Evolutionary conservation across 331 rosid genomes (phyloP).

Genomic region (Spiraea crenata): DNA sequence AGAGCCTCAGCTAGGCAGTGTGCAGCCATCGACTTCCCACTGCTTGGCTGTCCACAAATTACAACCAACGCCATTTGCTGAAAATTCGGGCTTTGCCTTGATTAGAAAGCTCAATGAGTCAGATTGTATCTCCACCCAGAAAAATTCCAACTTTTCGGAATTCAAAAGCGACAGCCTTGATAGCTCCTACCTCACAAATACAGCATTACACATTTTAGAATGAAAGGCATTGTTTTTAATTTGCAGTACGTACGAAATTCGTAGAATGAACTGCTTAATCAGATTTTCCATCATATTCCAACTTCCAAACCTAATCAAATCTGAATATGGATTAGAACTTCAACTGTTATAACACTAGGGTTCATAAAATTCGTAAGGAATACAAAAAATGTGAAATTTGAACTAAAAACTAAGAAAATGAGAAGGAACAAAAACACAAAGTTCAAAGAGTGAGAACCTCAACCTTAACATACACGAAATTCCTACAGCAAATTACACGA

Average conservation of each 20-base stretch:
- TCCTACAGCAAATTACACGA: background rate
- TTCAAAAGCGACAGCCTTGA: background rate
- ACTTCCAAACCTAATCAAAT: background rate
- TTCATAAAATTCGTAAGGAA: no score
- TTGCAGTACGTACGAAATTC: background rate
- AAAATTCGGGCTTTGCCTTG: background rate
- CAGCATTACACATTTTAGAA: background rate
- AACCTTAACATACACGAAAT: background rate
- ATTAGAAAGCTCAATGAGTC: background rate
- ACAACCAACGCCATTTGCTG: slow-evolving; percentile 80
- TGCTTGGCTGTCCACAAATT: slow-evolving; percentile 89
- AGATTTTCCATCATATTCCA: background rate
- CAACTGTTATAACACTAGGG: no score
- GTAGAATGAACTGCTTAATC: background rate
- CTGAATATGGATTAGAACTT: background rate
- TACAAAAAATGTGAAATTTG: no score
- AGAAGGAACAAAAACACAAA: background rate
- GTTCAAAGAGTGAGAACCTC: background rate
- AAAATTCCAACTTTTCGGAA: background rate
- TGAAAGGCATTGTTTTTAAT: background rate
- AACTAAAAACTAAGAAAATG: no score
- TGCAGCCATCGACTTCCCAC: slow-evolving; percentile 85
- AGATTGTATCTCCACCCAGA: background rate
- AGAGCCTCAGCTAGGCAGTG: slow-evolving; percentile 64
- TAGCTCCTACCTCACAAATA: background rate